Evolutionary conservation across 2,329 filamentous ascomycete genomes (phyloP).

Genomic region (Ophiostoma quercus): DNA sequence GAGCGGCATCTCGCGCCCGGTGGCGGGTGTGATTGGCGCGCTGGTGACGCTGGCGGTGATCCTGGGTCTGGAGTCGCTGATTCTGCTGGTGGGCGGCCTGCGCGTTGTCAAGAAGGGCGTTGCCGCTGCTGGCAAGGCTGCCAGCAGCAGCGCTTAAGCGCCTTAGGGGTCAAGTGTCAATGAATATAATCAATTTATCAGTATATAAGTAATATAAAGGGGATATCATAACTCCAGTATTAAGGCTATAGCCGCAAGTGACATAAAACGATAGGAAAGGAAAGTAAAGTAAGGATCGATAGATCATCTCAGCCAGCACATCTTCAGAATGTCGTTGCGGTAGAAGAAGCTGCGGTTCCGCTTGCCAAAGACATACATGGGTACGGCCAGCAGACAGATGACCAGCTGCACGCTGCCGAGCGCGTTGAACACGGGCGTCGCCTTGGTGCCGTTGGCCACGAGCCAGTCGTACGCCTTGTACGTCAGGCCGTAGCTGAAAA

Average conservation of each 20-base stretch:
- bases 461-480: conserved; percentile 84
- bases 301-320: conserved; percentile 29
- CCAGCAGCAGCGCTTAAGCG: conserved; percentile 12
- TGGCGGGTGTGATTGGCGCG: conserved; percentile 80
- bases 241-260: neutral
- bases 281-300: neutral
- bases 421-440: conserved; percentile 55
- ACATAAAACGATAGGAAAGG: conserved; percentile 6
- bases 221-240: conserved; percentile 11
- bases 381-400: conserved; percentile 68
- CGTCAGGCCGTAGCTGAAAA: conserved; percentile 82
- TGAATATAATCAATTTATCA: neutral
- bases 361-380: conserved; percentile 75
- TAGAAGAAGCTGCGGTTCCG: conserved; percentile 68
- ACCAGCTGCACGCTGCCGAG: conserved; percentile 72
- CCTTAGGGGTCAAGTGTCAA: neutral
- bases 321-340: conserved; percentile 63
- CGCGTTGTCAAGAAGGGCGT: conserved; percentile 44
- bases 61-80: conserved; percentile 41
- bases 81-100: conserved; percentile 42
- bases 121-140: conserved; percentile 24
- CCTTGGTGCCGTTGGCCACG: conserved; percentile 54
- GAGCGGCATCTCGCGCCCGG: conserved; percentile 56
- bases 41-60: conserved; percentile 54
- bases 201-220: neutral